These are phyloP conservation scores for Phalaenopsis equestris DNA, from an alignment of 106 monocot genomes.

Conservation along the genomic window DNA sequence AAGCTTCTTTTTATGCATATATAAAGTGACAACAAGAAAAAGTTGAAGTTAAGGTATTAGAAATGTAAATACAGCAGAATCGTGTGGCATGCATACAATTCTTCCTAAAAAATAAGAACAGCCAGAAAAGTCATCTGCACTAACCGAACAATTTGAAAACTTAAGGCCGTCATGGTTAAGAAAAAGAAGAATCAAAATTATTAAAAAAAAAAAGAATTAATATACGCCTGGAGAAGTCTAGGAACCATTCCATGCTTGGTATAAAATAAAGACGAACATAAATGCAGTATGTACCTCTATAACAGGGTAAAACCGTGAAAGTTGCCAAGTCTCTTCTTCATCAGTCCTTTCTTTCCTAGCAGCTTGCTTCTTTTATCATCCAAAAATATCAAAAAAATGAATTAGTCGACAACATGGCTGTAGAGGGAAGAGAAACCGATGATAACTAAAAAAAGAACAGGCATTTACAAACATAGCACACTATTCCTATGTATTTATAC, in stretches of 20 bases:
- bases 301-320: constrained; percentile 88
- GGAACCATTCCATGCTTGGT: not conserved
- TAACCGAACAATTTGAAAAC: not conserved
- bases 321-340: constrained; percentile 73
- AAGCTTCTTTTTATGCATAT: too few relatives aligned
- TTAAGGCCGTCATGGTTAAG: not conserved
- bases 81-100: too few relatives aligned
- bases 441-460: not conserved
- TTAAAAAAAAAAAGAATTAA: not conserved
- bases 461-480: too few relatives aligned
- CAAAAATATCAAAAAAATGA: constrained; percentile 12
- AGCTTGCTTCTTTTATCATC: constrained; percentile 69
- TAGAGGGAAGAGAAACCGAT: not conserved
- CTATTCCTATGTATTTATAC: too few relatives aligned
- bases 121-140: too few relatives aligned
- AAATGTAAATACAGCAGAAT: too few relatives aligned
- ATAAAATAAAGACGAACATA: not conserved
- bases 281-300: constrained; percentile 58
- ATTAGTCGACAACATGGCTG: not conserved
- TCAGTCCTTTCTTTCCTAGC: constrained; percentile 66
- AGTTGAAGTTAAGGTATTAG: too few relatives aligned
- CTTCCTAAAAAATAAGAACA: not conserved
- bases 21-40: too few relatives aligned
- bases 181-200: not conserved
- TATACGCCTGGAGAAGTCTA: not conserved